phyloP scores from a whole-genome alignment of 257 asterid genomes.

The Avicennia marina region DNA sequence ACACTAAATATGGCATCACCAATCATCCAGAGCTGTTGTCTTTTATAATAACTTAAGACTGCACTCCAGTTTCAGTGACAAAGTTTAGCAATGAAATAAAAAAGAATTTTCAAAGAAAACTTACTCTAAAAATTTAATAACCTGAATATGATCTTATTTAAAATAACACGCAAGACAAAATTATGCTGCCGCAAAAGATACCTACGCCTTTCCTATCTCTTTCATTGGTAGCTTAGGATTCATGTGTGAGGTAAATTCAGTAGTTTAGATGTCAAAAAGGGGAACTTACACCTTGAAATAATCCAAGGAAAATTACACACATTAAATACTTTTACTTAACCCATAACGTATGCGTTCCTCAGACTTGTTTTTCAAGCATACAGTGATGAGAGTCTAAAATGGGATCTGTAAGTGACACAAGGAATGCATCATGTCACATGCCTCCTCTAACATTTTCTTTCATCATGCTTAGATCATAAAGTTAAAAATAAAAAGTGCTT shows the following conservation, averaged over 20 bases:
- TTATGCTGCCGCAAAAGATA: background rate
- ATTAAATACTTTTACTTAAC: background rate
- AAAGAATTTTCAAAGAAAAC: background rate
- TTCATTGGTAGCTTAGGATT: background rate
- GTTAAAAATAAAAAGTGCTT: background rate
- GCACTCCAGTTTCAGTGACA: background rate
- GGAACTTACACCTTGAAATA: background rate
- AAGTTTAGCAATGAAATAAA: background rate
- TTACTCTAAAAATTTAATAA: background rate
- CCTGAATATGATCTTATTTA: background rate
- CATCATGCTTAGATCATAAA: background rate
- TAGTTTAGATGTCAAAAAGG: background rate
- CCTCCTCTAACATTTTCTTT: background rate
- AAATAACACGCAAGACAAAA: background rate
- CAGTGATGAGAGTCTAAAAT: background rate
- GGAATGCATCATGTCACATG: background rate
- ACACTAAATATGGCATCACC: background rate
- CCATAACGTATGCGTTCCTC: background rate
- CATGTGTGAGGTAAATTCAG: background rate
- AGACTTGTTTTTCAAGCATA: background rate
- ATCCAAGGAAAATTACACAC: no score
- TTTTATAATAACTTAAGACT: background rate
- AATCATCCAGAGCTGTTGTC: background rate
- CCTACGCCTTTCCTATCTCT: background rate
- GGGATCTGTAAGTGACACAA: background rate